Percentiles rank a stretch among this genome's conserved stretches.
phyloP scores from a whole-genome alignment of 306 rosid species.

The Medicago truncatula region DNA sequence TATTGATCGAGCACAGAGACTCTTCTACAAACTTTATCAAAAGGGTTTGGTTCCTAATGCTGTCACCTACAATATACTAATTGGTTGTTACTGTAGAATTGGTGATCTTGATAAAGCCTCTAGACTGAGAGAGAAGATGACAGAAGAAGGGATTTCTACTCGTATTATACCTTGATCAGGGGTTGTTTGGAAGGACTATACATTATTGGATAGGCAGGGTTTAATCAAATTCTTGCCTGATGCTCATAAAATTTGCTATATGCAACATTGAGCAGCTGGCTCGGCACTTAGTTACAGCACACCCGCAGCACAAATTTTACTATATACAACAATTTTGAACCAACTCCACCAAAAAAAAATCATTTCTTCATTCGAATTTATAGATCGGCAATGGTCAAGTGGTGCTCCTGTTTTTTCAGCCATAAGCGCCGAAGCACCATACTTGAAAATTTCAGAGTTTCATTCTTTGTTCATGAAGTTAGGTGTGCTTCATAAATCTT shows the following conservation, averaged over 20 bases:
- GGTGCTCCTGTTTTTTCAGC: slow-evolving; percentile 23
- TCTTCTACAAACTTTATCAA: slow-evolving; percentile 66
- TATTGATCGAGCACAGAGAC: slow-evolving; percentile 71
- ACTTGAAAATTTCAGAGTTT: slow-evolving; percentile 10
- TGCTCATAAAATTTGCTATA: slow-evolving; percentile 28
- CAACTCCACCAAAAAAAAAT: slow-evolving; percentile 3
- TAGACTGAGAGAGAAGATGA: slow-evolving; percentile 69
- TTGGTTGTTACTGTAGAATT: slow-evolving; percentile 58
- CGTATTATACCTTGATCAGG: slow-evolving; percentile 51
- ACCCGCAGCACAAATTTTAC: slow-evolving; percentile 19
- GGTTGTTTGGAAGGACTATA: slow-evolving; percentile 42
- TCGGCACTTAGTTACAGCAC: not conserved
- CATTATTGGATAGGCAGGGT: slow-evolving; percentile 45
- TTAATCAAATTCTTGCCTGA: slow-evolving; percentile 37
- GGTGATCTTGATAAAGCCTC: slow-evolving; percentile 74
- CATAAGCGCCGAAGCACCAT: slow-evolving; percentile 20
- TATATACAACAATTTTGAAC: slow-evolving; percentile 11
- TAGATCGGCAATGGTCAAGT: slow-evolving; percentile 8
- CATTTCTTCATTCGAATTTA: not conserved
- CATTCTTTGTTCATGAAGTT: slow-evolving; percentile 25
- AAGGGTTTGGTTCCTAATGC: slow-evolving; percentile 79
- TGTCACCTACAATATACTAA: slow-evolving; percentile 73
- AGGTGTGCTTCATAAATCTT: slow-evolving; percentile 17
- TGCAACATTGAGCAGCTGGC: slow-evolving; percentile 30
- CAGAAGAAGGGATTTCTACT: slow-evolving; percentile 60